A percentile compares a stretch with the other conserved stretches of the same genome.
Evolutionary conservation across 176 grass and related monocot species (phyloP).

Genomic region (Oryza officinalis): DNA sequence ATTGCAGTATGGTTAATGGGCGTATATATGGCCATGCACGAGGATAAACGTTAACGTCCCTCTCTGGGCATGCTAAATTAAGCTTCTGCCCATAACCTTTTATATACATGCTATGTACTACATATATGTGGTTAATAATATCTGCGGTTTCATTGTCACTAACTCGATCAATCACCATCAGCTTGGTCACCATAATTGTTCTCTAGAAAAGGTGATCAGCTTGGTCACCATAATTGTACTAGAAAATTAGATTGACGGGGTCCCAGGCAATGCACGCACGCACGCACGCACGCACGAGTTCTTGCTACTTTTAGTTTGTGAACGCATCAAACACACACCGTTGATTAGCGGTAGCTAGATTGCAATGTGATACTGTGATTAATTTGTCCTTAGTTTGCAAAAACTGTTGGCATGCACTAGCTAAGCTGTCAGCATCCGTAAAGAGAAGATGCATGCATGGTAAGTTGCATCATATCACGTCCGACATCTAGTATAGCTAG

Average conservation of each 20-base stretch:
- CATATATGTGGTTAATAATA: neutral
- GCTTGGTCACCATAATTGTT: neutral
- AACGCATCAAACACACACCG: neutral
- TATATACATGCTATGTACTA: neutral
- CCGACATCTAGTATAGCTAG: neutral
- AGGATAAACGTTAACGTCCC: slow-evolving; percentile 21
- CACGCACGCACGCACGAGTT: neutral
- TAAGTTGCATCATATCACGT: neutral
- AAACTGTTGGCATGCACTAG: neutral
- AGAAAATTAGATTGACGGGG: neutral
- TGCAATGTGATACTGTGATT: neutral
- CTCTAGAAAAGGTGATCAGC: neutral
- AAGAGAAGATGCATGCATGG: neutral
- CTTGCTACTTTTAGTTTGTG: neutral
- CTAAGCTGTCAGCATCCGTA: neutral
- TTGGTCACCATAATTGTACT: neutral
- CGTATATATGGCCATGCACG: neutral
- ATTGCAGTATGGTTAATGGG: neutral
- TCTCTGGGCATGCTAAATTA: slow-evolving; percentile 24
- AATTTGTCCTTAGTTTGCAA: neutral
- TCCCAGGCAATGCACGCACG: neutral
- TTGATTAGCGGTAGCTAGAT: neutral
- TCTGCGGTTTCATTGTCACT: slow-evolving; percentile 6
- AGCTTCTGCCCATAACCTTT: neutral
- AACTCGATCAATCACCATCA: slow-evolving; percentile 3